Evolutionary conservation across 2,329 filamentous ascomycete genomes (phyloP).

Genomic region (Aplosporella prunicola): DNA sequence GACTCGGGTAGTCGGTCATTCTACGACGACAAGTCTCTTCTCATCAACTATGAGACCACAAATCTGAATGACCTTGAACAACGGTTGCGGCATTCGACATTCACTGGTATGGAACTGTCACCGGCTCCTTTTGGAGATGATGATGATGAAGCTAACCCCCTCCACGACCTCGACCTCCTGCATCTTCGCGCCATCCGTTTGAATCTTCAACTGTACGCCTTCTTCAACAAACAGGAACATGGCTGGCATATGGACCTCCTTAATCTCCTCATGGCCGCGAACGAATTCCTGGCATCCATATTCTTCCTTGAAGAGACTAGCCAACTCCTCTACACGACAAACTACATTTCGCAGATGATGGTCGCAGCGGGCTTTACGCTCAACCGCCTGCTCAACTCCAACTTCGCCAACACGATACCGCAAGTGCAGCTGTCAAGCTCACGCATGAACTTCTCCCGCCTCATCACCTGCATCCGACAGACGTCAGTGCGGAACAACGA

Average conservation of each 20-base stretch:
- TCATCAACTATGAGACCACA: constrained; percentile 11
- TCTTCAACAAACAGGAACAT: constrained; percentile 55
- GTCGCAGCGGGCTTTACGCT: constrained; percentile 71
- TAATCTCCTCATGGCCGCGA: constrained; percentile 63
- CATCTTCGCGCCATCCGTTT: constrained; percentile 65
- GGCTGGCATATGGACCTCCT: constrained; percentile 53
- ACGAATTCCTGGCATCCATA: constrained; percentile 53
- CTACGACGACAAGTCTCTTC: constrained; percentile 11
- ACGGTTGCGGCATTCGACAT: constrained; percentile 10
- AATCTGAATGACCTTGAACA: constrained; percentile 11
- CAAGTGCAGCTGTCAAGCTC: constrained; percentile 53
- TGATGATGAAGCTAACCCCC: background rate
- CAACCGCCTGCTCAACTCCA: constrained; percentile 66
- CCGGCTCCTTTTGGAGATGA: background rate
- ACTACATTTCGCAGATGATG: constrained; percentile 77
- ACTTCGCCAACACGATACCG: constrained; percentile 54
- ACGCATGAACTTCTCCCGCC: constrained; percentile 59
- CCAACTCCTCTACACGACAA: constrained; percentile 57
- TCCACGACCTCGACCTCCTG: constrained; percentile 39
- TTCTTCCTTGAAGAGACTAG: constrained; percentile 46
- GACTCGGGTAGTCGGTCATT: constrained; percentile 10
- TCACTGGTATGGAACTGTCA: constrained; percentile 8
- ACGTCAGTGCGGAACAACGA: constrained; percentile 72
- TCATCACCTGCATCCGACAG: constrained; percentile 59
- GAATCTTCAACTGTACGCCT: constrained; percentile 67